phyloP scores from a whole-genome alignment of 805 yeast species.

The Scheffersomyces stipitis region DNA sequence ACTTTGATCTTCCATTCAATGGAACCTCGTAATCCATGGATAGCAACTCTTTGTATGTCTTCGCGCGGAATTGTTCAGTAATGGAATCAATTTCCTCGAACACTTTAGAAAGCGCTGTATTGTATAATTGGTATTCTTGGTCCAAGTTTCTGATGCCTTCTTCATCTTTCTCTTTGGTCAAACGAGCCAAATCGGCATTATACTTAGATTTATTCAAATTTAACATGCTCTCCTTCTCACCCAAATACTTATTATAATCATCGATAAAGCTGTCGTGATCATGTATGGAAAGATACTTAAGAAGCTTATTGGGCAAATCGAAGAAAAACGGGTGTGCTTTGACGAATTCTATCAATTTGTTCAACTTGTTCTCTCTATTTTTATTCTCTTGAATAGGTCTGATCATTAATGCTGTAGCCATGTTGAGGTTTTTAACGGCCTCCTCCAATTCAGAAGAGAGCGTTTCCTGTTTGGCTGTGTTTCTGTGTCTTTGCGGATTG shows the following conservation, averaged over 20 bases:
- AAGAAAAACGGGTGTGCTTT: constrained; percentile 31
- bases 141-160: constrained; percentile 15
- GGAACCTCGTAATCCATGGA: constrained; percentile 37
- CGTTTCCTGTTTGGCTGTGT: constrained; percentile 19
- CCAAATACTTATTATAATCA: constrained; percentile 30
- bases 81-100: constrained; percentile 34
- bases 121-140: constrained; percentile 23
- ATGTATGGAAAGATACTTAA: constrained; percentile 24
- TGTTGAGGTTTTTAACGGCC: constrained; percentile 37
- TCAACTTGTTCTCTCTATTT: constrained; percentile 32
- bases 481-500: constrained; percentile 29
- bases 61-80: constrained; percentile 33
- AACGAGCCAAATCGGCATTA: constrained; percentile 8
- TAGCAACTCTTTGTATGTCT: constrained; percentile 36
- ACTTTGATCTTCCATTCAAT: constrained; percentile 1
- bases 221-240: constrained; percentile 22
- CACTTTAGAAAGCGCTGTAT: constrained; percentile 30
- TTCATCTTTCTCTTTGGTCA: constrained; percentile 11
- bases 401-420: constrained; percentile 37
- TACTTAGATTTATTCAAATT: constrained; percentile 9
- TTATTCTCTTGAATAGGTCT: constrained; percentile 42
- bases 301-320: constrained; percentile 34
- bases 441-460: constrained; percentile 38
- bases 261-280: constrained; percentile 38
- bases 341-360: constrained; percentile 35